Base-by-base conservation (phyloP, 2,329 filamentous ascomycete species). In the Cryphonectria carpinicola region DNA sequence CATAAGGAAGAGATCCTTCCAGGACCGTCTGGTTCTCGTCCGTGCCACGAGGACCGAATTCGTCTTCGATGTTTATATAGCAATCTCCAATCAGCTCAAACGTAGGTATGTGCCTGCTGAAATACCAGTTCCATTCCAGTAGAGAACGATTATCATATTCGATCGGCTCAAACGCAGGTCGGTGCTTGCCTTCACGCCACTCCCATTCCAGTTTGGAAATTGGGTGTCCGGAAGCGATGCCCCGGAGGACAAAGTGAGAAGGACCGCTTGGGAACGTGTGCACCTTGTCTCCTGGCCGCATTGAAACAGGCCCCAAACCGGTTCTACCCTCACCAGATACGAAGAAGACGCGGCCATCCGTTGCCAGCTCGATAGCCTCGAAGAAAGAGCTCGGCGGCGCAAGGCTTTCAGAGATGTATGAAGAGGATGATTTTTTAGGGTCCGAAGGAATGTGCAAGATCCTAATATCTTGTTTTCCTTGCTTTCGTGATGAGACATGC, bases 71-170 rank as follows among this genome's bases (percentile, higher is more conserved):
- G 5, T 65, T n/a, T 2, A 71, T 3, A 10, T 69, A 63, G 19
- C 70, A 69, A 32, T 71, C 66, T 2, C 70, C 70, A 14, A 71
- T 58, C 3, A 66, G 54, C 39, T 71, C 66, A 32, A 39, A 62
- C 1, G 3, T 7, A 11, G 19, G 14, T 19, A n/a, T n/a, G n/a
- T n/a, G n/a, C n/a, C n/a, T n/a, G n/a, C n/a, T n/a, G n/a, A n/a
- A n/a, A n/a, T n/a, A n/a, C n/a, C n/a, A n/a, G n/a, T n/a, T n/a
- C n/a, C n/a, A n/a, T n/a, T n/a, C n/a, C n/a, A n/a, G n/a, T n/a
- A n/a, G n/a, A n/a, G n/a, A n/a, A n/a, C n/a, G n/a, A n/a, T n/a
- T n/a, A n/a, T n/a, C n/a, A n/a, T n/a, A n/a, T n/a, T n/a, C n/a
- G n/a, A 71, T 58, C 3, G 64, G 54, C 39, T 71, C 66, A 32